Evolutionary conservation across 768 basidiomycete species (phyloP).

Genomic region (Leccinellum rugosiceps): DNA sequence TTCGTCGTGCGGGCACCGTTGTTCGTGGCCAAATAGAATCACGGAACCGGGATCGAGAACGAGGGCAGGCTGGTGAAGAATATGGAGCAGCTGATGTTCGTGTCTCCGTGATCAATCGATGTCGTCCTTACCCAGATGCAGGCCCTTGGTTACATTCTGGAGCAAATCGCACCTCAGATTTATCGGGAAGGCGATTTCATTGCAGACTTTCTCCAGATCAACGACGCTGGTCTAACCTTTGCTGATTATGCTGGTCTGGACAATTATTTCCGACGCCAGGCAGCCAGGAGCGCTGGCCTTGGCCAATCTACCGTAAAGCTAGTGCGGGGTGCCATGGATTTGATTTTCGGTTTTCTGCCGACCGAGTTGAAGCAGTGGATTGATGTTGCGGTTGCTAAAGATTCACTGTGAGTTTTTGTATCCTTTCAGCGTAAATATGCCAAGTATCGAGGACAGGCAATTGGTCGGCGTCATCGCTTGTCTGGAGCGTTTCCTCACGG

Average conservation of each 20-base stretch:
- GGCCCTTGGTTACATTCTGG: slow-evolving; percentile 73
- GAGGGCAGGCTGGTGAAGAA: slow-evolving; percentile 54
- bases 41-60: slow-evolving; percentile 43
- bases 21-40: slow-evolving; percentile 74
- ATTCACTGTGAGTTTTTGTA: slow-evolving; percentile 54
- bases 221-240: slow-evolving; percentile 84
- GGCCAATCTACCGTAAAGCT: slow-evolving; percentile 72
- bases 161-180: slow-evolving; percentile 73
- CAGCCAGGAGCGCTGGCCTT: slow-evolving; percentile 67
- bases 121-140: slow-evolving; percentile 29
- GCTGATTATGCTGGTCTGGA: slow-evolving; percentile 95
- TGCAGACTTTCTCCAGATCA: slow-evolving; percentile 88
- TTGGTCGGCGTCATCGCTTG: slow-evolving; percentile 78
- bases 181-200: slow-evolving; percentile 86
- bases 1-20: slow-evolving; percentile 81
- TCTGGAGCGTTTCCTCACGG: slow-evolving; percentile 71
- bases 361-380: slow-evolving; percentile 82
- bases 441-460: slow-evolving; percentile 51
- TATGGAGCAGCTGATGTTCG: slow-evolving; percentile 70
- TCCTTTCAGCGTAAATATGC: background rate
- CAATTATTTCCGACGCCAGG: slow-evolving; percentile 91
- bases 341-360: slow-evolving; percentile 92
- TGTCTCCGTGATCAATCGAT: background rate
- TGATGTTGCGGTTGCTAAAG: slow-evolving; percentile 71
- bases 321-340: slow-evolving; percentile 84